Base-by-base conservation (phyloP, 768 basidiomycete genomes). In the Mycena filopes region DNA sequence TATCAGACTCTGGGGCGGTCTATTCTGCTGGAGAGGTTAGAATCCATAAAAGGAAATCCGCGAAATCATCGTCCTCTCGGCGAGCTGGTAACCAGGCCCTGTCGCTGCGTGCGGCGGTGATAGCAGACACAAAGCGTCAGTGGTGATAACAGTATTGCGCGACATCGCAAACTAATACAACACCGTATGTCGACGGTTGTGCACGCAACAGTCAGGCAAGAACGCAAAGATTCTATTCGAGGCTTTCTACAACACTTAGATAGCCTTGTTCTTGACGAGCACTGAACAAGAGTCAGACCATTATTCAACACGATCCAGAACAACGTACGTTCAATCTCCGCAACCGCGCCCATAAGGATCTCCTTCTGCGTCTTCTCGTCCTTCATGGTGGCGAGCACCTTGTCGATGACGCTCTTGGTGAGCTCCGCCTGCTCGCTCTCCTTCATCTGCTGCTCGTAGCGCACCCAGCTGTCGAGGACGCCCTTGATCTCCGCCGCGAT, bases 391-490 rank as follows among this genome's bases (percentile, higher is more conserved):
- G 89, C 88, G 75, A 94, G 84, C 68, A 98, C 97, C 78, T 93
- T 95, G 63, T 89, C 87, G 72, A 98, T 93, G 76, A 99, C 92
- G 55, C 84, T 81, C 86, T 91, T 89, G 68, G 95, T 91, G 61
- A 99, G 89, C 54, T 94, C 93, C 33, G 89, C 86, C 86, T 99
- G 98, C 83, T 99, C 95, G 74, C 87, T 92, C 84, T 99, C 96
- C 85, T 98, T 95, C 75, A 89, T 85, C 77, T 96, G 94, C 76
- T 98, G 96, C 84, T 99, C 97, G 80, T 90, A 96, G 76, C 98
- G 93, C 61, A 96, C 97, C 96, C 96, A 98, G 77, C 93, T 94
- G 84, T 99, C 98, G 60, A 99, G 88, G 42, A 99, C 96, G 31
- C 90, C 73, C 82, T 98, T 99, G 75, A 98, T 82, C 82, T 99